Conservation (phyloP, 192 early-diverging fungal genomes). For the Mortierella antarctica region DNA sequence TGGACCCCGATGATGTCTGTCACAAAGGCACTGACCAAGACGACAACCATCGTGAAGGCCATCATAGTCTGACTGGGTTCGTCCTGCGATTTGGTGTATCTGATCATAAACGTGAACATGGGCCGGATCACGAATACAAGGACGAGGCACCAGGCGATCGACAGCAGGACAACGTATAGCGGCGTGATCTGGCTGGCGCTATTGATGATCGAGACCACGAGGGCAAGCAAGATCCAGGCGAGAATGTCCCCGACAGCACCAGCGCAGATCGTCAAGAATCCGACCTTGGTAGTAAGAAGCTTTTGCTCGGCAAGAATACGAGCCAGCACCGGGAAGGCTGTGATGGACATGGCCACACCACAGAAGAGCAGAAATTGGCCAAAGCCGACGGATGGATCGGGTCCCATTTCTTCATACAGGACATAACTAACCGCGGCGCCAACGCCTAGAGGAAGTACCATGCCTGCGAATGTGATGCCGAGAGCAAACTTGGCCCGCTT, state of each 20-base stretch:
- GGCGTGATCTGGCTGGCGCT: constrained; percentile 74
- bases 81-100: constrained; percentile 61
- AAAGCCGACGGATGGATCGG: constrained; percentile 62
- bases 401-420: constrained; percentile 67
- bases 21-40: constrained; percentile 80
- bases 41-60: constrained; percentile 78
- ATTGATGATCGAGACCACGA: constrained; percentile 90
- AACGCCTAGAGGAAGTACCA: constrained; percentile 83
- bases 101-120: constrained; percentile 62
- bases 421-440: constrained; percentile 81
- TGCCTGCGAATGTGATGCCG: constrained; percentile 81
- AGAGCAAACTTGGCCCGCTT: constrained; percentile 65
- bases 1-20: constrained; percentile 92
- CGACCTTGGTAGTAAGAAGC: constrained; percentile 82
- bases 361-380: constrained; percentile 84
- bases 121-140: constrained; percentile 77
- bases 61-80: constrained; percentile 70
- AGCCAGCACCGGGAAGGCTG: constrained; percentile 94
- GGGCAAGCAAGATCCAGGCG: constrained; percentile 85
- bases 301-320: constrained; percentile 93
- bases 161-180: constrained; percentile 84
- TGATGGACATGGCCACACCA: constrained; percentile 93
- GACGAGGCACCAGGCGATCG: constrained; percentile 76
- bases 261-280: constrained; percentile 84
- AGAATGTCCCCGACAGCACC: constrained; percentile 89